A percentile compares a stretch with the other conserved stretches of the same genome.
Evolutionary conservation across 1,284 basidiomycete genomes (phyloP).

Genomic region (Singerocomus inundabilis): DNA sequence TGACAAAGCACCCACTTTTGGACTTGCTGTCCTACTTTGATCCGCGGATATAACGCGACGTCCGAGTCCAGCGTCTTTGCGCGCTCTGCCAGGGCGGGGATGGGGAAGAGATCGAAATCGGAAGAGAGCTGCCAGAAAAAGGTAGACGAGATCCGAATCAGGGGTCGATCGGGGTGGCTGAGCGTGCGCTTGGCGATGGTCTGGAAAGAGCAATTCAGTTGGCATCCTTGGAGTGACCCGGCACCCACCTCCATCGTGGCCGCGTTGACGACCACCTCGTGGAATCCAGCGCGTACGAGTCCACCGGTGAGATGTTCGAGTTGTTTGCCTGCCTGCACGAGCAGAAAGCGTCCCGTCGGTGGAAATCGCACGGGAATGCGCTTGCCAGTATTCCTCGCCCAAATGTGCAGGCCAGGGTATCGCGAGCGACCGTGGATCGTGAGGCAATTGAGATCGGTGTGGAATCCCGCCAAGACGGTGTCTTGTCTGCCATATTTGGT

Average conservation of each 20-base stretch:
- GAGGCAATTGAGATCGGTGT: conserved; percentile 80
- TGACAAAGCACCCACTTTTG: conserved; percentile 56
- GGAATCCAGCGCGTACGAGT: conserved; percentile 86
- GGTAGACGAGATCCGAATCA: conserved; percentile 89
- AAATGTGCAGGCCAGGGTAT: conserved; percentile 83
- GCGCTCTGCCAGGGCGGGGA: conserved; percentile 52
- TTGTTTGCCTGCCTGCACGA: conserved; percentile 91
- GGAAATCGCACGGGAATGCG: conserved; percentile 83
- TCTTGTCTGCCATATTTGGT: conserved; percentile 71
- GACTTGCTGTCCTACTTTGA: conserved; percentile 87
- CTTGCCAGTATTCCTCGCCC: conserved; percentile 89
- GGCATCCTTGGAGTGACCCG: too few species aligned
- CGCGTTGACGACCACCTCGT: conserved; percentile 87
- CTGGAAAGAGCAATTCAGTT: conserved; percentile 36
- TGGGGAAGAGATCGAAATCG: conserved; percentile 71
- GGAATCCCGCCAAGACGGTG: conserved; percentile 89
- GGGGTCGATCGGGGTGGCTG: conserved; percentile 68
- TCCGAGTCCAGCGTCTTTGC: conserved; percentile 44
- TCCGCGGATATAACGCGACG: conserved; percentile 60
- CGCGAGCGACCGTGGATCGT: conserved; percentile 90
- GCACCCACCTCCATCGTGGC: conserved; percentile 63
- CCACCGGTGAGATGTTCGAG: conserved; percentile 88
- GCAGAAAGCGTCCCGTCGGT: conserved; percentile 63
- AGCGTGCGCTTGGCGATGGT: conserved; percentile 61
- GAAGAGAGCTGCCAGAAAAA: conserved; percentile 94